phyloP scores from a whole-genome alignment of 1,284 basidiomycete genomes.

The Moesziomyces sp. region DNA sequence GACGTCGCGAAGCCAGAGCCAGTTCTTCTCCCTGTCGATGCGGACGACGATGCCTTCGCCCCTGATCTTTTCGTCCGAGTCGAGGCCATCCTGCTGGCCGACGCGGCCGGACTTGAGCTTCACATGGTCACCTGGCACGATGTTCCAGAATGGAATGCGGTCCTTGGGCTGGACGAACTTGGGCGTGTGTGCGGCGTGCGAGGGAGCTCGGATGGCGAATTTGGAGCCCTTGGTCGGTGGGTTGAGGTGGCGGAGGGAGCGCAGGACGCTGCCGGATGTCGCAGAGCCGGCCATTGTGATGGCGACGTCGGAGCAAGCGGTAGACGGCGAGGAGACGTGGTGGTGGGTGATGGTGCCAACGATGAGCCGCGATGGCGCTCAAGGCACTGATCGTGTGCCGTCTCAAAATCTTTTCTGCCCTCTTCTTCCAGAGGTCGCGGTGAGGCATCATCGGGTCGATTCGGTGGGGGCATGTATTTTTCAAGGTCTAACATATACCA shows the following conservation, averaged over 20 bases:
- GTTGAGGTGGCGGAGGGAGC: conserved; percentile 66
- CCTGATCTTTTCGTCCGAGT: conserved; percentile 43
- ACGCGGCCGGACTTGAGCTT: conserved; percentile 63
- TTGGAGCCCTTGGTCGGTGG: conserved; percentile 62
- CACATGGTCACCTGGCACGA: conserved; percentile 68
- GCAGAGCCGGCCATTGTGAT: conserved; percentile 26
- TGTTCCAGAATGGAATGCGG: conserved; percentile 69
- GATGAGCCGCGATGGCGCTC: neutral
- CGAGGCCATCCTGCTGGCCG: conserved; percentile 47
- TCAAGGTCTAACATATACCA: no score
- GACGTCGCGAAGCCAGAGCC: conserved; percentile 60
- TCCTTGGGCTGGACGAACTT: conserved; percentile 68
- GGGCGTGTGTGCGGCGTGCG: conserved; percentile 61
- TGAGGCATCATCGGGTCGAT: no score
- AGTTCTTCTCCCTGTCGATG: conserved; percentile 62
- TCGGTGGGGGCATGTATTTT: no score
- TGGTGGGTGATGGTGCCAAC: neutral
- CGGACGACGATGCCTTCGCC: conserved; percentile 62
- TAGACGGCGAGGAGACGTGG: neutral
- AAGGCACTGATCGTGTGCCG: neutral
- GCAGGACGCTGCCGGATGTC: conserved; percentile 57
- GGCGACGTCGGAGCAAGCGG: no score
- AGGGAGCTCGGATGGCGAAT: conserved; percentile 60
- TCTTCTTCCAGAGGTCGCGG: no score
- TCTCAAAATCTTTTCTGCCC: conserved; percentile 27